Evolutionary conservation across 202 grass and related monocot genomes (phyloP), one percentile per base, ranked within the genome.

Genomic region (Schoenoplectus triqueter): DNA sequence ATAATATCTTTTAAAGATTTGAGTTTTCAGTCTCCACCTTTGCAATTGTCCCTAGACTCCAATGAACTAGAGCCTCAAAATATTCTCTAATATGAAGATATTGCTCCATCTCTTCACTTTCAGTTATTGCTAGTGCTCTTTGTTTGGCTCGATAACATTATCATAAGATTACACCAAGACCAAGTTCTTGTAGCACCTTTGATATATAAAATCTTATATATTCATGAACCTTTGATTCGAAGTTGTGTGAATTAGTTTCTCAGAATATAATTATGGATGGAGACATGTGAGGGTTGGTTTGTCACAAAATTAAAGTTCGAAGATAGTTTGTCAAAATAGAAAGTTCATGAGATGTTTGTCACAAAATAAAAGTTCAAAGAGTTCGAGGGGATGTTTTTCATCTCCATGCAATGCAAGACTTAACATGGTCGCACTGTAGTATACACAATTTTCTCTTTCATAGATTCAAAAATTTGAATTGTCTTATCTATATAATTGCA

Each of bases 331-430:
- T 31, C 31, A 31, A 31, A 31, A 31, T 31, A 31, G 31, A 31
- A 31, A 31, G 31, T 31, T 31, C 31, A 31, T 31, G 31, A 1
- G 31, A 31, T 31, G 31, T 0, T 31, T 31, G 31, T 31, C 31
- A 31, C 31, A 31, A 31, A 31, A 31, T 31, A 31, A 31, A 31
- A 31, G 31, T 31, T 31, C 31, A 31, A 31, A 31, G 31, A 1
- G 31, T 31, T 31, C 31, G 31, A 31, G 31, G 31, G 31, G 31
- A 31, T 31, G 31, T 62, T 55, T 81, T 3, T 88, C 90, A 6
- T 91, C 77, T 0, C 94, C 94, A 82, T 97, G 90, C 85, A 90
- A 76, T 15, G 92, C 92, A 45, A 92, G 15, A 15, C 88, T 89
- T 7, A 90, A 94, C 6, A 92, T 80, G 73, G 88, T 90, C 60